Percentiles rank a stretch among this genome's conserved stretches.
Evolutionary conservation across 345 rosid genomes (phyloP).

Genomic region (Acer yangbiense): DNA sequence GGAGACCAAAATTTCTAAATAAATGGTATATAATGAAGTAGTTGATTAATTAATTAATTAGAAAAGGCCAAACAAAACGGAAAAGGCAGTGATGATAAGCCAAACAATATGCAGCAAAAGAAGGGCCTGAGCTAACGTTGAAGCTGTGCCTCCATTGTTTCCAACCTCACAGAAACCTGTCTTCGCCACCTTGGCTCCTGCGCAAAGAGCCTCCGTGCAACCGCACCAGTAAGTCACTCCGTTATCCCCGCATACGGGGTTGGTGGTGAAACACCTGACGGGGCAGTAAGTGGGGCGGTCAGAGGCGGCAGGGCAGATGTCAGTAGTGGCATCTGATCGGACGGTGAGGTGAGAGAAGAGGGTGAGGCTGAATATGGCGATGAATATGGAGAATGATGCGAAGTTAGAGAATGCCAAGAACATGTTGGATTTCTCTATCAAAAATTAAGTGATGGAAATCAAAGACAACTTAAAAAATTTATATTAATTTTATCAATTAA

Average conservation of each 20-base stretch:
- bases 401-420: constrained; percentile 2
- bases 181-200: constrained; percentile 23
- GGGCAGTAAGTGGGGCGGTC: constrained; percentile 4
- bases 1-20: no score
- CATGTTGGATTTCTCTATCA: background rate
- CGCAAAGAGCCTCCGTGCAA: constrained; percentile 31
- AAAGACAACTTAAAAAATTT: no score
- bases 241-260: constrained; percentile 11
- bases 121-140: constrained; percentile 19
- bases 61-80: constrained; percentile 24
- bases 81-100: constrained; percentile 29
- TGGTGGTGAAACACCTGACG: constrained; percentile 25
- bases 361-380: constrained; percentile 1
- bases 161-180: constrained; percentile 31
- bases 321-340: background rate
- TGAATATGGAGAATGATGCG: background rate
- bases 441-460: no score
- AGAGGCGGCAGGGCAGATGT: background rate
- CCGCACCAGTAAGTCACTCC: constrained; percentile 7
- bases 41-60: background rate
- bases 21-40: no score
- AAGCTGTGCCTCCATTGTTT: constrained; percentile 22
- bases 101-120: constrained; percentile 27
- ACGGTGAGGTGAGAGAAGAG: background rate
- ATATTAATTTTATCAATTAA: no score